Conservation (phyloP, 2,329 filamentous ascomycete species). For the Berkeleyomyces basicola region DNA sequence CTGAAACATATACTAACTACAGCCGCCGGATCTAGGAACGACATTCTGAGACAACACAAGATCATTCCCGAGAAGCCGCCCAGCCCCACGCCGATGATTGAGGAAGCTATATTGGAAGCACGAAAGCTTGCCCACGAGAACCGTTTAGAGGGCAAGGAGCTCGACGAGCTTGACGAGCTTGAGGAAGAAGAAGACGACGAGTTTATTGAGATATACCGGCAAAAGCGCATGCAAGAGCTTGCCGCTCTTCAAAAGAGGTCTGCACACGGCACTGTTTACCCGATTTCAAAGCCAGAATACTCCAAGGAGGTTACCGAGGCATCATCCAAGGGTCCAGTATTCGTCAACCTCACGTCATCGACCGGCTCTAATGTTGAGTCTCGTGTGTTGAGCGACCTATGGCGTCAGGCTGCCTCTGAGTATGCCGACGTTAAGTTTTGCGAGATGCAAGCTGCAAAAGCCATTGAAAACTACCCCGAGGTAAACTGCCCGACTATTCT, state of each 20-base stretch:
- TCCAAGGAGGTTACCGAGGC: conserved; percentile 80
- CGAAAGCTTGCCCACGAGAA: conserved; percentile 78
- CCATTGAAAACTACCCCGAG: conserved; percentile 93
- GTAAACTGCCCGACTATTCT: conserved; percentile 87
- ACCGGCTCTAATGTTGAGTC: conserved; percentile 73
- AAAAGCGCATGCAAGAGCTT: conserved; percentile 76
- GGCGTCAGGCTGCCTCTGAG: conserved; percentile 65
- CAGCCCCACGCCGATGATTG: conserved; percentile 86
- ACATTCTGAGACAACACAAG: conserved; percentile 91
- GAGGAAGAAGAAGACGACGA: conserved; percentile 92
- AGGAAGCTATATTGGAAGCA: conserved; percentile 80
- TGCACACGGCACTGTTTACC: conserved; percentile 80
- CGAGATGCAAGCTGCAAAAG: conserved; percentile 80
- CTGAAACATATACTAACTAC: background rate
- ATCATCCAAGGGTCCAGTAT: conserved; percentile 48
- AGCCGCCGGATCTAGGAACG: conserved; percentile 50
- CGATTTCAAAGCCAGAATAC: conserved; percentile 88
- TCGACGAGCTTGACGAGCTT: conserved; percentile 83
- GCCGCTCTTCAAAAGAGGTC: conserved; percentile 57
- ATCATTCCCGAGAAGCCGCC: conserved; percentile 96
- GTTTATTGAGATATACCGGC: conserved; percentile 74
- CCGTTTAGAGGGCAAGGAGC: conserved; percentile 78
- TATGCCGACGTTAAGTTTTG: conserved; percentile 97
- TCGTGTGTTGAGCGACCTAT: conserved; percentile 65
- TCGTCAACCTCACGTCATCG: conserved; percentile 71